A percentile compares a stretch with the other conserved stretches of the same genome.
Evolutionary conservation across 352 stramenopile genomes (phyloP).

Genomic region (Pythium guiyangense): DNA sequence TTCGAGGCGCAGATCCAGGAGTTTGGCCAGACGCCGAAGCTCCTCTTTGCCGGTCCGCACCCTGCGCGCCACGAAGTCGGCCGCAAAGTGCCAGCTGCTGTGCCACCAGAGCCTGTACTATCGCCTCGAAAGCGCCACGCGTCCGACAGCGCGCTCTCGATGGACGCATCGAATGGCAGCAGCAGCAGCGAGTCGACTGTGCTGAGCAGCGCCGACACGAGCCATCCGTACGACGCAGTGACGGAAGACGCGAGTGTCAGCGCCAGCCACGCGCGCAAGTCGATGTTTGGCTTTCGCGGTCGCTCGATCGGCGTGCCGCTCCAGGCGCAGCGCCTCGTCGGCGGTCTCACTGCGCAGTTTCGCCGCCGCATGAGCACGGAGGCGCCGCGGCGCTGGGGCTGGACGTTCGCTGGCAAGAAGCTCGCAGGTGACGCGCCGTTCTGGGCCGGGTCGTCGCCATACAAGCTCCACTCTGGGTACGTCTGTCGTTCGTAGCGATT

Average conservation of each 20-base stretch:
- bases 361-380: slow-evolving; percentile 70
- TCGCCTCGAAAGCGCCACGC: slow-evolving; percentile 26
- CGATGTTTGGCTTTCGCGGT: slow-evolving; percentile 72
- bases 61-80: slow-evolving; percentile 57
- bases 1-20: slow-evolving; percentile 93
- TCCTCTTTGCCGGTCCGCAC: slow-evolving; percentile 64
- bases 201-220: background rate
- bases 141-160: slow-evolving; percentile 7
- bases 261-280: slow-evolving; percentile 33
- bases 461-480: slow-evolving; percentile 69
- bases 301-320: slow-evolving; percentile 59
- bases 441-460: slow-evolving; percentile 60
- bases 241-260: slow-evolving; percentile 21
- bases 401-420: slow-evolving; percentile 50
- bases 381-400: slow-evolving; percentile 61
- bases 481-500: background rate
- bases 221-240: slow-evolving; percentile 18
- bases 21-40: slow-evolving; percentile 87
- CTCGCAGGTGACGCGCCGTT: slow-evolving; percentile 31
- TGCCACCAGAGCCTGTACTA: slow-evolving; percentile 25
- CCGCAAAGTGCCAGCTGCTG: slow-evolving; percentile 46
- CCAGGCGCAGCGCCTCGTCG: slow-evolving; percentile 69
- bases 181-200: slow-evolving; percentile 1
- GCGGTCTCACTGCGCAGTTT: slow-evolving; percentile 72
- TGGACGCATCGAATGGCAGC: background rate